Percentiles rank a stretch among this genome's conserved stretches.
Evolutionary conservation across 2,329 filamentous ascomycete species (phyloP).

Genomic region (Emydomyces testavorans): DNA sequence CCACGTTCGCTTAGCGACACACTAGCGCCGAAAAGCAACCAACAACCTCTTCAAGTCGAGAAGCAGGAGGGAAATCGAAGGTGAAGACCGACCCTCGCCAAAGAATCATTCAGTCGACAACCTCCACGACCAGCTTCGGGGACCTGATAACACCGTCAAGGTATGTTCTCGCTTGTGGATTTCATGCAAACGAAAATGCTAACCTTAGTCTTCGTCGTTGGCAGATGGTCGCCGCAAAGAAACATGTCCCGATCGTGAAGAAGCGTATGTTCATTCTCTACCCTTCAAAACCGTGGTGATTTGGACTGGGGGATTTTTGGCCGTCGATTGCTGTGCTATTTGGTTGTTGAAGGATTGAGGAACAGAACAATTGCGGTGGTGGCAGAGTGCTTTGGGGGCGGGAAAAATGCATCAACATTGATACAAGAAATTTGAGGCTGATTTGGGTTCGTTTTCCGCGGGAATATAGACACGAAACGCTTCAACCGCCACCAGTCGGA

Average conservation of each 20-base stretch:
- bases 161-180: constrained; percentile 22
- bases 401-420: background rate
- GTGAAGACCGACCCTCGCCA: constrained; percentile 23
- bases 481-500: constrained; percentile 98
- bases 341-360: background rate
- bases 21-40: constrained; percentile 13
- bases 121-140: constrained; percentile 30
- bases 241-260: constrained; percentile 99
- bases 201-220: constrained; percentile 13
- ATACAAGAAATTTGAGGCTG: constrained; percentile 20
- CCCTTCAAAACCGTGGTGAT: background rate
- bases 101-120: constrained; percentile 26
- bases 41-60: background rate
- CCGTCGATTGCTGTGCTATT: background rate
- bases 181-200: constrained; percentile 1
- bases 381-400: background rate
- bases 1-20: constrained; percentile 14
- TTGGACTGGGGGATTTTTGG: background rate
- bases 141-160: constrained; percentile 36
- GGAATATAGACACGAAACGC: constrained; percentile 65
- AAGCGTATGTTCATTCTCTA: constrained; percentile 67
- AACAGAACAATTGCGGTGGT: background rate
- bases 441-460: constrained; percentile 18
- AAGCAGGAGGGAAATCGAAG: constrained; percentile 7
- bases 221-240: constrained; percentile 98